Evolutionary conservation across 139 green algal species (phyloP), one percentile per base, ranked within the genome.

Genomic region (Chlamydomonas applanata): DNA sequence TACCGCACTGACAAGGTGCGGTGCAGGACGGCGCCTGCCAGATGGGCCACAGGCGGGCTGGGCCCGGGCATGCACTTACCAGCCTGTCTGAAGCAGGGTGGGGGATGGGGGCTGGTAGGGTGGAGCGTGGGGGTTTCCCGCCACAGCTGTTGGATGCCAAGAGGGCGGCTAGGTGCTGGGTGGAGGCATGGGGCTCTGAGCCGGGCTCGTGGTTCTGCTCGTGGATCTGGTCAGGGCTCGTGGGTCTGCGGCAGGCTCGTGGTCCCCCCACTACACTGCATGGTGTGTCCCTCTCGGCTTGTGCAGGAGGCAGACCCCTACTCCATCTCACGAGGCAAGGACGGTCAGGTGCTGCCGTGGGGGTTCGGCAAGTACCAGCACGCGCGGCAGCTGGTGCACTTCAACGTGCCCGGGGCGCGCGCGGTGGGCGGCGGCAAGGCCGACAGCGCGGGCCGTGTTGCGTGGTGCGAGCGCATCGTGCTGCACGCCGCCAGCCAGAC

Each of bases 281-380:
- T n/a, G n/a, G n/a, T n/a, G n/a, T n/a, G n/a, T n/a, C n/a, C n/a
- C n/a, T n/a, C n/a, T n/a, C n/a, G n/a, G n/a, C n/a, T n/a, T n/a
- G n/a, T n/a, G n/a, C n/a, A n/a, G n/a, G 66, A 72, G 30, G 27
- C 46, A 3, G 74, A 82, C 45, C 49, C 76, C 25, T 79, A 63
- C 56, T 49, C 74, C 67, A 80, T 85, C n/a, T 75, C 80, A 1
- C 74, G 74, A 27, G 69, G 61, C 30, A 80, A 77, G 68, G 75
- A 79, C 44, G 80, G 80, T 11, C 29, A 70, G 27, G 70, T 85
- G 30, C 36, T 83, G 59, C 72, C 76, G 1, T 86, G 80, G 80
- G 75, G 72, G 67, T 86, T 86, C 69, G 80, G 80, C 34, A 86
- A 86, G 69, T 86, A 82, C 76, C 80, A 86, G 72, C 68, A 83